Evolutionary conservation across 768 basidiomycete genomes (phyloP), one percentile per base, ranked within the genome.

Genomic region (Coprinopsis sp.): DNA sequence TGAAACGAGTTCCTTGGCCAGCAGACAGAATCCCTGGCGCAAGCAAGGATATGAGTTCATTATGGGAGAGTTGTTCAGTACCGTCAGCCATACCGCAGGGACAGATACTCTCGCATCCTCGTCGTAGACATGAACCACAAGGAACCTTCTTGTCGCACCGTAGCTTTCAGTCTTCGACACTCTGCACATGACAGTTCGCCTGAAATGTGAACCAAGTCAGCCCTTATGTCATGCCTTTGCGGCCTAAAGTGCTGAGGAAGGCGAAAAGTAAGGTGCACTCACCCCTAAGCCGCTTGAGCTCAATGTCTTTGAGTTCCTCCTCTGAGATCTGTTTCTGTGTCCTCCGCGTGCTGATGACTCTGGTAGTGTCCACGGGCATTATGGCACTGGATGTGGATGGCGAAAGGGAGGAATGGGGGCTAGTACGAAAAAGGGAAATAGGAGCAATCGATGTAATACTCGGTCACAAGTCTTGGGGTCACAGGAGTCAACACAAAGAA

Each of bases 21-120:
- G 74, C 73, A 18, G 75, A 74, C 16, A 77, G 57, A 16, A 71
- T 72, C 4, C 76, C 76, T 76, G 45, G 8, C 10, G 23, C 13
- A 23, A 6, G 16, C 19, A 22, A 18, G 7, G 34, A 22, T 11
- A 16, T 43, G 36, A 36, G 21, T 13, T 23, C 19, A 27, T 30
- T 27, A 24, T 25, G 23, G 42, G 27, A 33, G 14, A 41, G 6
- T 39, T 18, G 6, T 14, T 33, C 28, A 11, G 18, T 31, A 38
- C 27, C 14, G 25, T 24, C 11, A 7, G 21, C 28, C 19, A 29
- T 55, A 76, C 77, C 79, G 52, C 74, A 72, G n/a, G 78, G 78
- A 60, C 79, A 83, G 38, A 83, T 83, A 50, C 77, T 77, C 48
- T 79, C 76, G 60, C 81, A 81, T 10, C 79, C 79, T 58, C 81